A percentile compares a stretch with the other conserved stretches of the same genome.
Conservation (phyloP, 106 monocot species). For the Dendrobium catenatum region DNA sequence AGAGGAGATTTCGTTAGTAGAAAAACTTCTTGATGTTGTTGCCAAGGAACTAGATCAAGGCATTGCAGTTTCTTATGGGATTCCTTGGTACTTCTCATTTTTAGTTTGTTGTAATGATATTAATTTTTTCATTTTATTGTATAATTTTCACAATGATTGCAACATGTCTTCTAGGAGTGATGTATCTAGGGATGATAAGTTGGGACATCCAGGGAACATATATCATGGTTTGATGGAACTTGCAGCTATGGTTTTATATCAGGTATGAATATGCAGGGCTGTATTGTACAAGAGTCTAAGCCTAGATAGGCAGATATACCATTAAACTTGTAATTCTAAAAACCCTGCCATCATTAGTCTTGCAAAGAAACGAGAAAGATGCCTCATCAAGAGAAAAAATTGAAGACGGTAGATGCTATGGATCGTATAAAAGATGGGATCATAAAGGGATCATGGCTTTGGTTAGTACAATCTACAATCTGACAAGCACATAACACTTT, state of each 20-base stretch:
- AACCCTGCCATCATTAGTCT: slow-evolving; percentile 29
- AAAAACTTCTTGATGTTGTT: slow-evolving; percentile 66
- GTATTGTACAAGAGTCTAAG: background rate
- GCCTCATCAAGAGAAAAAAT: slow-evolving; percentile 34
- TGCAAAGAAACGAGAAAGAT: slow-evolving; percentile 27
- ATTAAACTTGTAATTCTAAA: background rate
- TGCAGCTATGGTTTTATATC: slow-evolving; percentile 63
- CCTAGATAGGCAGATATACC: background rate
- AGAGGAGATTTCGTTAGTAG: slow-evolving; percentile 35
- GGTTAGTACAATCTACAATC: slow-evolving; percentile 33
- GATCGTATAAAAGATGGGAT: slow-evolving; percentile 58
- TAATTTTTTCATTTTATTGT: background rate
- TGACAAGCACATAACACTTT: background rate
- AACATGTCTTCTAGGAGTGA: slow-evolving; percentile 38
- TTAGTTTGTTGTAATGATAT: background rate
- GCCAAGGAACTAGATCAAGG: slow-evolving; percentile 67
- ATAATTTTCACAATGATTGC: background rate
- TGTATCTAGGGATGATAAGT: slow-evolving; percentile 56
- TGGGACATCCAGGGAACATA: slow-evolving; percentile 25
- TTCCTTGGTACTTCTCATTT: slow-evolving; percentile 21
- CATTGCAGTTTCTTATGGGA: slow-evolving; percentile 23
- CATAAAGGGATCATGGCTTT: slow-evolving; percentile 51
- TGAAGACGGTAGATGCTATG: slow-evolving; percentile 45
- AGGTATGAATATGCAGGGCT: slow-evolving; percentile 30
- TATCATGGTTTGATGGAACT: slow-evolving; percentile 65